Base-by-base conservation (phyloP, 1,284 basidiomycete species). In the Pisolithus thermaeus region DNA sequence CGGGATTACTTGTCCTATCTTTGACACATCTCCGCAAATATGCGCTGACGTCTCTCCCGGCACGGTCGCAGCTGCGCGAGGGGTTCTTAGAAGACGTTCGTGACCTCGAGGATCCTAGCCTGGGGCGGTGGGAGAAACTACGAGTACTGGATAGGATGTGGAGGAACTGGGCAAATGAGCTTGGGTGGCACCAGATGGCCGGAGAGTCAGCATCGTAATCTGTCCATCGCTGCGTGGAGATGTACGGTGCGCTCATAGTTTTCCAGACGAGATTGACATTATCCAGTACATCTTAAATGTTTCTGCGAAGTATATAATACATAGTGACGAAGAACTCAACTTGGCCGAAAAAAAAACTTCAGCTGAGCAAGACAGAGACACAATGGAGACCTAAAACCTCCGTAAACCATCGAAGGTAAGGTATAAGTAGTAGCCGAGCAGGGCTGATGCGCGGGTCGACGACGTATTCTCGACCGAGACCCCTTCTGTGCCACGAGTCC, bases 131-230 rank as follows among this genome's bases (percentile, higher is more conserved):
- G 38, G 87, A 88, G 61, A 93, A 93, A 69, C 66, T 90, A 60
- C 70, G 76, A 46, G 85, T 94, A 4, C 75, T 97, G 4, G 83
- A 93, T 56, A 73, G 93, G 58, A 96, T 97, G 83, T 97, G 93
- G 93, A 81, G 87, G 56, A 86, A 81, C 53, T 97, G 92, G 92
- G 82, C 87, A 1, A 67, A 62, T 11, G 64, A 73, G 27, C 70
- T 88, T 6, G 81, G 79, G 23, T 87, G 84, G 86, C 61, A 64
- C 18, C 56, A 58, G 35, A 53, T 59, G 8, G 68, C 59, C 39
- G 44, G 64, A 48, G 44, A 65, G 8, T 23, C 28, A 18, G 23
- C n/a, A 44, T 11, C 14, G 28, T 49, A 16, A 23, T 27, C 27
- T 18, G 14, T 22, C 23, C 11, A n/a, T 43, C 11, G 0, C 5